phyloP scores from a whole-genome alignment of 2,329 filamentous ascomycete genomes.

The Leptographium radiaticola region DNA sequence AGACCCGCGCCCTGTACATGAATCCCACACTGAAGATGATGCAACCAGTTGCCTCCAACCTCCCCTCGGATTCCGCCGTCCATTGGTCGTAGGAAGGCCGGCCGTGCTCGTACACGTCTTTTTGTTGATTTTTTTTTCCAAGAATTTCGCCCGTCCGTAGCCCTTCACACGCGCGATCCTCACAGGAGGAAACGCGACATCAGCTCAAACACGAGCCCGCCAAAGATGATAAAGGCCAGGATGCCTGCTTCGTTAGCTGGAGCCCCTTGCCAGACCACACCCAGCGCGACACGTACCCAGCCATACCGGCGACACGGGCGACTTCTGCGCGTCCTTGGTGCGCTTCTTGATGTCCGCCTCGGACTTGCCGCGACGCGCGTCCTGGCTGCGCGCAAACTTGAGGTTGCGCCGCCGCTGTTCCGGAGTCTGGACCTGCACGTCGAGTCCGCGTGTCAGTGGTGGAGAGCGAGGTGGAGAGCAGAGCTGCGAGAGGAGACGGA shows the following conservation, averaged over 20 bases:
- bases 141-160: not conserved
- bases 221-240: constrained; percentile 48
- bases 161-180: not conserved
- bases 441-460: not conserved
- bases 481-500: too few species aligned
- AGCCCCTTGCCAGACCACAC: not conserved
- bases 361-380: constrained; percentile 64
- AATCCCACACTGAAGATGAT: not conserved
- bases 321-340: constrained; percentile 41
- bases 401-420: constrained; percentile 71
- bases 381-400: constrained; percentile 63
- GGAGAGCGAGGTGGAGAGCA: too few species aligned
- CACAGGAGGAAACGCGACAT: constrained; percentile 34
- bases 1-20: not conserved
- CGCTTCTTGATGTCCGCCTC: constrained; percentile 49
- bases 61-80: not conserved
- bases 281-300: constrained; percentile 30
- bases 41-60: not conserved
- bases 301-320: constrained; percentile 52
- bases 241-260: constrained; percentile 25
- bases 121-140: too few species aligned
- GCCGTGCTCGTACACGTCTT: not conserved
- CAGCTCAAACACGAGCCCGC: constrained; percentile 45
- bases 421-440: constrained; percentile 61
- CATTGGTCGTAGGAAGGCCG: not conserved